Percentiles rank a stretch among this genome's conserved stretches.
Conservation (phyloP, 2,329 filamentous ascomycete genomes). For the Colletotrichum cordylinicola region DNA sequence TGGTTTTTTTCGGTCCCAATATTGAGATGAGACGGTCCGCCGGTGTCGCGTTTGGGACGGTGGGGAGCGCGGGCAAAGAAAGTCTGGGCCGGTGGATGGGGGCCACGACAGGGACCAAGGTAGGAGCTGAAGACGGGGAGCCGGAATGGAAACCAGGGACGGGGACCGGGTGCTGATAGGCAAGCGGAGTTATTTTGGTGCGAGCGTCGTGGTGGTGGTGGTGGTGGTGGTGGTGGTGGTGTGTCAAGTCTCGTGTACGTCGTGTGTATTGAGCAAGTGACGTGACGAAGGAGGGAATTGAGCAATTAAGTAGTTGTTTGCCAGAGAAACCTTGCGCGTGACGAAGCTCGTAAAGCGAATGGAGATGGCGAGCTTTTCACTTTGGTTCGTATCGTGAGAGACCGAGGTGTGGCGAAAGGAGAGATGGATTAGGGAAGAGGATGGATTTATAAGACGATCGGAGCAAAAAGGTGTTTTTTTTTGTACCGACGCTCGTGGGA, state of each 20-base stretch:
- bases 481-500: background rate
- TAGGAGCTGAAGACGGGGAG: background rate
- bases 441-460: slow-evolving; percentile 4
- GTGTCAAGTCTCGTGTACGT: background rate
- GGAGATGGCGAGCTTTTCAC: background rate
- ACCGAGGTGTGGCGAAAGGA: slow-evolving; percentile 2
- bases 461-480: background rate
- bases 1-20: slow-evolving; percentile 11
- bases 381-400: background rate
- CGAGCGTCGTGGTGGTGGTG: background rate
- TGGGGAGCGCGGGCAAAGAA: slow-evolving; percentile 7
- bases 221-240: background rate
- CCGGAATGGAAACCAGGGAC: background rate
- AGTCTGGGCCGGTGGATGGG: background rate
- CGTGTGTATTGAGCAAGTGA: background rate
- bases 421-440: background rate
- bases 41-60: background rate
- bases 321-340: background rate
- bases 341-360: background rate
- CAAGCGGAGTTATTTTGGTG: background rate
- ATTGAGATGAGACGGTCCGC: slow-evolving; percentile 8
- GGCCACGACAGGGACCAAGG: background rate
- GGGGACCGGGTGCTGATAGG: background rate
- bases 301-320: background rate
- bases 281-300: background rate